A percentile compares a stretch with the other conserved stretches of the same genome.
Conservation (phyloP, 352 stramenopile species). For the Plasmopara muralis region DNA sequence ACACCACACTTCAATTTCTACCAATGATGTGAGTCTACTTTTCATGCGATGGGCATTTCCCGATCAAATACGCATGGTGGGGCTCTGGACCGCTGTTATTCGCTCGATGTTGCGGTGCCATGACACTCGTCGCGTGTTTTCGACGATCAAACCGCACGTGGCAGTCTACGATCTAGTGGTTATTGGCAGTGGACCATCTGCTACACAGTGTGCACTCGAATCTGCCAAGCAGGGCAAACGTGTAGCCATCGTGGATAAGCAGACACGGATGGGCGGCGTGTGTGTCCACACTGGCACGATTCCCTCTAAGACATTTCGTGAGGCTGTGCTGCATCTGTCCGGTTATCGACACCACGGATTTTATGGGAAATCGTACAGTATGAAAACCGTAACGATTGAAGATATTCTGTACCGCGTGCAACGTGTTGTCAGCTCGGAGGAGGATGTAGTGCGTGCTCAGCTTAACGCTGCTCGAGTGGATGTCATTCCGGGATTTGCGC, state of each 20-base stretch:
- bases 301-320: slow-evolving; percentile 87
- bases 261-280: slow-evolving; percentile 51
- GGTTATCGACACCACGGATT: slow-evolving; percentile 87
- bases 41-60: not conserved
- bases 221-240: slow-evolving; percentile 74
- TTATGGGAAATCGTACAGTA: slow-evolving; percentile 81
- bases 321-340: slow-evolving; percentile 86
- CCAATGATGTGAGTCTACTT: not conserved
- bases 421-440: slow-evolving; percentile 64
- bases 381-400: slow-evolving; percentile 78
- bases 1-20: slow-evolving; percentile 7
- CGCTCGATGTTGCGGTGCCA: slow-evolving; percentile 2
- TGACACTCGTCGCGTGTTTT: slow-evolving; percentile 4
- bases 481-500: slow-evolving; percentile 59
- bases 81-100: slow-evolving; percentile 13
- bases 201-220: slow-evolving; percentile 83
- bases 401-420: slow-evolving; percentile 80
- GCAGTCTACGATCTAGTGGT: slow-evolving; percentile 81
- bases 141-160: slow-evolving; percentile 32
- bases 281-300: slow-evolving; percentile 85
- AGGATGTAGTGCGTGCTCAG: slow-evolving; percentile 78
- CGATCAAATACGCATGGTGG: slow-evolving; percentile 6
- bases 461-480: slow-evolving; percentile 71
- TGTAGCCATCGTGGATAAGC: slow-evolving; percentile 77
- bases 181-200: slow-evolving; percentile 80